Base-by-base conservation (phyloP, 2,329 filamentous ascomycete genomes). In the Paraphaeosphaeria minitans region DNA sequence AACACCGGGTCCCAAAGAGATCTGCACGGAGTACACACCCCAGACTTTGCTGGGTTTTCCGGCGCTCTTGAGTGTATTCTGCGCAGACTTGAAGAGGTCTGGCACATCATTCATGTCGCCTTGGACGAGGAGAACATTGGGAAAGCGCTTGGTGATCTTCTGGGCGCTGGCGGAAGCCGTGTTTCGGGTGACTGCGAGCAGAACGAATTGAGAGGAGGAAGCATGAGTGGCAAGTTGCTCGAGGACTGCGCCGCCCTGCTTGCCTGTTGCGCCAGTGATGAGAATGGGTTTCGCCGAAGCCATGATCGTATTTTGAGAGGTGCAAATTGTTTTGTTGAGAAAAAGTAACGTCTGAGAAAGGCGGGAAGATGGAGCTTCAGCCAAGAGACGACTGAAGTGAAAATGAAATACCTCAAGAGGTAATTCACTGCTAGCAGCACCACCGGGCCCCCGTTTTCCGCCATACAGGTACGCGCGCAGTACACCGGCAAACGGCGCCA, bases 21-120 rank as follows among this genome's bases (percentile, higher is more conserved):
- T 78, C 74, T 87, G 85, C 0, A 90, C 85, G 22, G 82, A 85
- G 74, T 84, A 89, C 6, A 89, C 85, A 3, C 85, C 85, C 81
- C 83, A 86, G 57, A 87, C 80, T 54, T 74, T 60, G 13, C 69
- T 60, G 0, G 73, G 69, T 24, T 69, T 63, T 22, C 61, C 61
- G 8, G 75, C 72, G n/a, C 73, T 69, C 35, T 76, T 72, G 51
- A 76, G 67, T 4, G 73, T 66, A 2, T 74, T 66, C 35, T 76
- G 74, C 6, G 80, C 82, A 29, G 76, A 75, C 35, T 74, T 63
- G 64, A 89, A 88, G 19, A 88, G 80, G 0, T 69, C 75, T 0
- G 77, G 72, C 0, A 81, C 73, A 41, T 87, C 76, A 54, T 84
- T 77, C 13, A 89, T 75, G 60, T 89, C 78, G 8, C 87, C 87